Evolutionary conservation across 1,139 yeast species (phyloP).

Genomic region (Hemisphaericaspora xylofermentans): DNA sequence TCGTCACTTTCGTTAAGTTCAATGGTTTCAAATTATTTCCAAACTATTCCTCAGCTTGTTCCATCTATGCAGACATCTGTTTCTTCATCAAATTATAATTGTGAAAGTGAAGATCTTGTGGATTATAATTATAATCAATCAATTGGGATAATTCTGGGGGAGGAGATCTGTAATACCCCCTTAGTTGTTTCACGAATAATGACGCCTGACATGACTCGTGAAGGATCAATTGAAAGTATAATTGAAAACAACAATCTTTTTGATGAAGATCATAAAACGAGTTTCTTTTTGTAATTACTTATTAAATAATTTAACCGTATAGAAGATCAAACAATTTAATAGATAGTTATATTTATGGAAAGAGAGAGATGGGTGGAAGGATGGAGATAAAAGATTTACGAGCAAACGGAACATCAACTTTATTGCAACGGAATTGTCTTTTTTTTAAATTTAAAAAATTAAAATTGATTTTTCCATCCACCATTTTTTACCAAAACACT

Average conservation of each 20-base stretch:
- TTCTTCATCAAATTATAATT: neutral
- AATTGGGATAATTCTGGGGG: slow-evolving; percentile 22
- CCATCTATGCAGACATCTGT: neutral
- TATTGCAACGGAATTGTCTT: too few species aligned
- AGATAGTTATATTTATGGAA: too few species aligned
- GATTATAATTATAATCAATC: neutral
- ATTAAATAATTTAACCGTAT: too few species aligned
- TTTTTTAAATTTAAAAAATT: too few species aligned
- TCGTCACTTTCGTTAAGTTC: neutral
- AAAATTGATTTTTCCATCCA: too few species aligned
- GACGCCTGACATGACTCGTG: slow-evolving; percentile 21
- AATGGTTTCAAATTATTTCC: neutral
- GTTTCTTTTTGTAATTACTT: neutral
- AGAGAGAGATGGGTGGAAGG: too few species aligned
- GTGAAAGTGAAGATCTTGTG: slow-evolving; percentile 9
- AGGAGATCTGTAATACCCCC: slow-evolving; percentile 33
- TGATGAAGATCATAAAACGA: neutral
- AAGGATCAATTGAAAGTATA: neutral
- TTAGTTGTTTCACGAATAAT: slow-evolving; percentile 28
- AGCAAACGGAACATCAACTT: too few species aligned
- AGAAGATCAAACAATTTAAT: neutral
- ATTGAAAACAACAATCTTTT: neutral
- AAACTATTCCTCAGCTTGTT: neutral
- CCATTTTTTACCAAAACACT: too few species aligned
- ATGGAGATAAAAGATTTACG: too few species aligned